Evolutionary conservation across 2,329 filamentous ascomycete species (phyloP), one percentile per base, ranked within the genome.

Genomic region (Aspergillus fumigatiaffinis): DNA sequence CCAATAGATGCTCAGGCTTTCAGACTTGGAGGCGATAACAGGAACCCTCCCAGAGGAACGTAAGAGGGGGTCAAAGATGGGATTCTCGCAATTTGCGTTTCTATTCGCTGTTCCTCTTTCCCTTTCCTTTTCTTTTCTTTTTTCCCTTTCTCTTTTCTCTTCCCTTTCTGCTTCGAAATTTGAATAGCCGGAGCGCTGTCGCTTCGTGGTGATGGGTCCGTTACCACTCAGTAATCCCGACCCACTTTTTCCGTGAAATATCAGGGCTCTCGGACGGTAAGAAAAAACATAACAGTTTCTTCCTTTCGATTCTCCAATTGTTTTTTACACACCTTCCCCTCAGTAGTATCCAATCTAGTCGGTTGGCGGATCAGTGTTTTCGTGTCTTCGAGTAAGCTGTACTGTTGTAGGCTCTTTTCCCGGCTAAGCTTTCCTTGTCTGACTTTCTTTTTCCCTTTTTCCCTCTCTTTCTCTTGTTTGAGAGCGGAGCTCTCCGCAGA

Each of bases 361-460:
- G 26, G 51, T 41, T 41, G 46, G 52, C 52, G 52, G 56, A 26
- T 42, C 46, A 20, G 35, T 47, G 47, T 35, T 54, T 50, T 14
- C 17, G 49, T 38, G 12, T 50, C 10, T 17, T 17, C 32, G 32
- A 38, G 32, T 38, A 38, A 17, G 14, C 32, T 17, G 32, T 38
- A 17, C 44, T 49, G 35, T 47, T 38, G 32, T 38, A 38, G 32
- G 32, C 32, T 38, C 32, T 38, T 38, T 17, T 17, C 44, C 50
- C 55, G 61, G 64, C 60, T 65, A 66, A 66, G 63, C 61, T 65
- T 66, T 66, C 64, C 64, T 59, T 62, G 60, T 63, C 55, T 56
- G 57, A 52, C 51, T 55, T 47, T 52, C 46, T 50, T 54, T 58
- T 52, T 25, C 17, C 17, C 38, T 55, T 32, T 52, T 52, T 38